phyloP scores from a whole-genome alignment of 176 grass and related monocot species.

The Rhipidocladum racemiflorum region DNA sequence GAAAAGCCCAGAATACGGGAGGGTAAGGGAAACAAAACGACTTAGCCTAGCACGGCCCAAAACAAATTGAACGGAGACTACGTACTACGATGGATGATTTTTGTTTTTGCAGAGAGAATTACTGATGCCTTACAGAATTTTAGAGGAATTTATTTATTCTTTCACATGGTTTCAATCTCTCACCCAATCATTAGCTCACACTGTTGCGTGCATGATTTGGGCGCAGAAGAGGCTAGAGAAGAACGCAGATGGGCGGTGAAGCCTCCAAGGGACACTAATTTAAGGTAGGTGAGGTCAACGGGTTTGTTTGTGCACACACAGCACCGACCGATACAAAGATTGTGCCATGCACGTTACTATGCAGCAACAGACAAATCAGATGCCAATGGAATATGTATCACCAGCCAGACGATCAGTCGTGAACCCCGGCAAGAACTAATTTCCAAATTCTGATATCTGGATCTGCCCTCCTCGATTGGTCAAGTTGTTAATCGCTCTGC shows the following conservation, averaged over 20 bases:
- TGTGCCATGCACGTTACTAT: slow-evolving; percentile 9
- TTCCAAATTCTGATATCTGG: slow-evolving; percentile 1
- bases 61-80: background rate
- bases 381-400: background rate
- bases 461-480: background rate
- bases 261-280: background rate
- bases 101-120: too few relatives aligned
- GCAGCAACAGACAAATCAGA: background rate
- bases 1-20: background rate
- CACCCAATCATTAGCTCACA: too few relatives aligned
- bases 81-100: too few relatives aligned
- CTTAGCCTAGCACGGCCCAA: too few relatives aligned
- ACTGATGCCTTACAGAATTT: too few relatives aligned
- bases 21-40: too few relatives aligned
- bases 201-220: too few relatives aligned
- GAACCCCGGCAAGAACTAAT: background rate
- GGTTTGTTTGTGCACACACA: background rate
- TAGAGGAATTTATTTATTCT: too few relatives aligned
- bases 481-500: background rate
- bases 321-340: background rate
- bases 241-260: background rate
- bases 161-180: too few relatives aligned
- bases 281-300: background rate
- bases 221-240: too few relatives aligned
- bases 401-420: background rate